These are phyloP conservation scores for Rhodosporidiobolus odoratus DNA, from an alignment of 768 basidiomycete genomes.

Conservation along the genomic window DNA sequence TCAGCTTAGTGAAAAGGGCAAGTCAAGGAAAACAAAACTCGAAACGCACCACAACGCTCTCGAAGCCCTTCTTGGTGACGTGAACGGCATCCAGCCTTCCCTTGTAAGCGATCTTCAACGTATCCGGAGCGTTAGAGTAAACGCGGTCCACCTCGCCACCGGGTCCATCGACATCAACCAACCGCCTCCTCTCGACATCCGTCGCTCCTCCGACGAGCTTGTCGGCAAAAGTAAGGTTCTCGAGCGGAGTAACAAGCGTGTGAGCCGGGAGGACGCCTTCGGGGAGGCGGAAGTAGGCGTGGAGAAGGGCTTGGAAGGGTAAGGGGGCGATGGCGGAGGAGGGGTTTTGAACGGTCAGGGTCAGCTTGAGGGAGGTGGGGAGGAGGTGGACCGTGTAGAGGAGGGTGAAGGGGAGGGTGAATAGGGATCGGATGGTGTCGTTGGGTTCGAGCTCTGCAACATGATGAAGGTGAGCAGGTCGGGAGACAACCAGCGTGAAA, in stretches of 20 bases:
- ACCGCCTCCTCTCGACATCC: slow-evolving; percentile 53
- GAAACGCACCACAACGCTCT: slow-evolving; percentile 38
- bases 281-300: slow-evolving; percentile 69
- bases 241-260: slow-evolving; percentile 59
- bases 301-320: slow-evolving; percentile 86
- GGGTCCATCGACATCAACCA: slow-evolving; percentile 58
- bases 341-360: slow-evolving; percentile 44
- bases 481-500: neutral
- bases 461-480: slow-evolving; percentile 8
- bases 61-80: slow-evolving; percentile 31
- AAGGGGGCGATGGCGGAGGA: slow-evolving; percentile 26
- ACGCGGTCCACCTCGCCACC: slow-evolving; percentile 41
- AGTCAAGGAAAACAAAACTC: slow-evolving; percentile 46
- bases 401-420: slow-evolving; percentile 64
- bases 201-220: slow-evolving; percentile 53
- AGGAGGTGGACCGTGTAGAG: slow-evolving; percentile 74
- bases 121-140: slow-evolving; percentile 37
- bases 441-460: slow-evolving; percentile 59
- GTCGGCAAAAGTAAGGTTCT: slow-evolving; percentile 65
- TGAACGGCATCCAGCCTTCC: slow-evolving; percentile 18
- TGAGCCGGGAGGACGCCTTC: slow-evolving; percentile 53
- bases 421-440: slow-evolving; percentile 57
- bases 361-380: slow-evolving; percentile 67
- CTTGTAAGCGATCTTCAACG: slow-evolving; percentile 19
- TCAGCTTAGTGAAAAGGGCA: no score